These are phyloP conservation scores for Eutrema salsugineum DNA, from an alignment of 441 rosid genomes.

Conservation along the genomic window DNA sequence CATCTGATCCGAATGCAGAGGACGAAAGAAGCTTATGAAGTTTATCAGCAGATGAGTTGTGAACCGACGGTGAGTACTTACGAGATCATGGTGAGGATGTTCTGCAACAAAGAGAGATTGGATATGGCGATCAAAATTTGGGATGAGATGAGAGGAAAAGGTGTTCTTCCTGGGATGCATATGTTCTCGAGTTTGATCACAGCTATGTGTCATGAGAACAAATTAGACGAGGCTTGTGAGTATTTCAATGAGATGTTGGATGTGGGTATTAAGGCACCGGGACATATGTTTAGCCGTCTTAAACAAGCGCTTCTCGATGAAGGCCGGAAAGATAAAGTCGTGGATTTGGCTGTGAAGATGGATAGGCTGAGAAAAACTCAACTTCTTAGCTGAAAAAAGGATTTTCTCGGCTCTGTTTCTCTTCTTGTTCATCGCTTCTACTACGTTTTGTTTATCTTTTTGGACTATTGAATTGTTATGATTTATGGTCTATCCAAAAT, in stretches of 20 bases:
- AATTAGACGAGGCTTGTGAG: slow-evolving; percentile 70
- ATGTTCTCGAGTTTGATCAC: slow-evolving; percentile 68
- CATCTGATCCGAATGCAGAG: slow-evolving; percentile 52
- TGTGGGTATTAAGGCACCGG: slow-evolving; percentile 78
- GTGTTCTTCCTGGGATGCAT: slow-evolving; percentile 84
- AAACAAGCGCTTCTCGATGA: slow-evolving; percentile 62
- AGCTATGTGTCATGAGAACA: slow-evolving; percentile 54
- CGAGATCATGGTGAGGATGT: slow-evolving; percentile 81
- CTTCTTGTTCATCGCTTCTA: background rate
- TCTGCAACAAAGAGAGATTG: slow-evolving; percentile 52
- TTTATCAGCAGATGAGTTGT: slow-evolving; percentile 63
- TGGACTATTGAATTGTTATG: background rate
- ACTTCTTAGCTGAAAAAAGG: slow-evolving; percentile 33
- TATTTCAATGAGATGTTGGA: slow-evolving; percentile 83
- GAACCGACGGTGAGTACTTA: slow-evolving; percentile 72
- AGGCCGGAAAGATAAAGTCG: slow-evolving; percentile 53
- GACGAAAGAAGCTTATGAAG: slow-evolving; percentile 49
- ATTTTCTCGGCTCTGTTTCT: background rate
- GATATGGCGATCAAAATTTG: slow-evolving; percentile 65
- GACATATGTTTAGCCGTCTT: slow-evolving; percentile 63
- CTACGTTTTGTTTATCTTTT: background rate
- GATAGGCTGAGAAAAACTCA: slow-evolving; percentile 62
- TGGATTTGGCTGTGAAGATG: slow-evolving; percentile 46
- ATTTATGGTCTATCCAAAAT: background rate
- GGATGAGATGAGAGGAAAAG: slow-evolving; percentile 72